phyloP scores from a whole-genome alignment of 768 basidiomycete species.

The Russula earlei region DNA sequence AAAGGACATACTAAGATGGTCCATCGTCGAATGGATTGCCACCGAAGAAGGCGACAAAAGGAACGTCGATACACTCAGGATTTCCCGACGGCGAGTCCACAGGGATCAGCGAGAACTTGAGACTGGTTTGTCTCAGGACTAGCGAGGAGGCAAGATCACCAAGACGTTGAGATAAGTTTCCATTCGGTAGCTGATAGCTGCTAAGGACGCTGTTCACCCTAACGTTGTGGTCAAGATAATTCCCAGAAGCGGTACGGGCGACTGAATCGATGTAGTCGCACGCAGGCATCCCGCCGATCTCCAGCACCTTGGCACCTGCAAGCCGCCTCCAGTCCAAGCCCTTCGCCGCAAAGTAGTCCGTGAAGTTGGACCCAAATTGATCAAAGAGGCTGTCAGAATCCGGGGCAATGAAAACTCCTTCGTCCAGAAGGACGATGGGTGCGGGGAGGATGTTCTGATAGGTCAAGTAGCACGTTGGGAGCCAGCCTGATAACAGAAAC shows the following conservation, averaged over 20 bases:
- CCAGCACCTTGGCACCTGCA: too few relatives aligned
- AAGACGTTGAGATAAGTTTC: conserved; percentile 47
- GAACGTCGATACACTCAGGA: conserved; percentile 41
- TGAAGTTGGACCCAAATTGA: conserved; percentile 38
- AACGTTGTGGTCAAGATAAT: too few relatives aligned
- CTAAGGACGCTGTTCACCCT: too few relatives aligned
- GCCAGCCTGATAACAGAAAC: conserved; percentile 35
- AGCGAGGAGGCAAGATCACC: conserved; percentile 47
- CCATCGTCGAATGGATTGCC: conserved; percentile 43
- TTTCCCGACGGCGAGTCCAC: conserved; percentile 33
- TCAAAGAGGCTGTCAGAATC: conserved; percentile 44
- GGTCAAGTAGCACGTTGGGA: conserved; percentile 42
- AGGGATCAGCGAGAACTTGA: conserved; percentile 42
- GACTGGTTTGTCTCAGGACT: conserved; percentile 36
- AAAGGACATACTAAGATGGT: conserved; percentile 38
- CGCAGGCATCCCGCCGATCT: too few relatives aligned
- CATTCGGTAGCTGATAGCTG: conserved; percentile 38
- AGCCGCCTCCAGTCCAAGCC: too few relatives aligned
- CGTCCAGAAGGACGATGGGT: conserved; percentile 30
- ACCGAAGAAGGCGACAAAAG: conserved; percentile 43
- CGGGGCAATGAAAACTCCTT: conserved; percentile 39
- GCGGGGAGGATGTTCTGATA: conserved; percentile 44
- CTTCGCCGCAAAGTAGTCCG: conserved; percentile 33
- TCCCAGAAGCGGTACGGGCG: too few relatives aligned
- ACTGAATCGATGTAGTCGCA: too few relatives aligned